A percentile compares a stretch with the other conserved stretches of the same genome.
phyloP scores from a whole-genome alignment of 331 rosid species.

The Telfairia occidentalis region DNA sequence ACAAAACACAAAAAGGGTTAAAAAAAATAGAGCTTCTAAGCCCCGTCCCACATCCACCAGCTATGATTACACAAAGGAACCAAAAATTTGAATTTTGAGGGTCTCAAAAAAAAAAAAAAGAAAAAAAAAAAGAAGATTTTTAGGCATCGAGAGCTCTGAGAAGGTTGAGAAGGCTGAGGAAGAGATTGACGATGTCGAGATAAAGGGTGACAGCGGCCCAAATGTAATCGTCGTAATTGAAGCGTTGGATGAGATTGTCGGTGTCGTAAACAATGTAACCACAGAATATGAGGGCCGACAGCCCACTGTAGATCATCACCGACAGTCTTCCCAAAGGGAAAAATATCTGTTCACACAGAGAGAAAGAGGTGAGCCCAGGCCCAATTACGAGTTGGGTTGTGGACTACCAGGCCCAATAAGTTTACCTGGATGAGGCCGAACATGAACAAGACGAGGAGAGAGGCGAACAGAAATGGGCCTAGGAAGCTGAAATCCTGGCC shows the following conservation, averaged over 20 bases:
- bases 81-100: background rate
- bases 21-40: background rate
- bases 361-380: background rate
- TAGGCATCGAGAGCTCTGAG: background rate
- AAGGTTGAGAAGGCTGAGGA: conserved; percentile 11
- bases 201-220: conserved; percentile 21
- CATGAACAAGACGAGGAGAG: conserved; percentile 18
- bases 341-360: background rate
- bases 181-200: conserved; percentile 20
- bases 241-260: conserved; percentile 21
- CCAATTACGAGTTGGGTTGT: background rate
- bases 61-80: background rate
- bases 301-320: conserved; percentile 13
- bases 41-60: background rate
- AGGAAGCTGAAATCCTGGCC: conserved; percentile 30
- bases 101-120: background rate
- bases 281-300: conserved; percentile 14
- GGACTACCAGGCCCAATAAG: background rate
- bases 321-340: conserved; percentile 17
- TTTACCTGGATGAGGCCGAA: conserved; percentile 25
- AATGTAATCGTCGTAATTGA: conserved; percentile 22
- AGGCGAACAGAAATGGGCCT: conserved; percentile 33
- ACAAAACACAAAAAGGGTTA: too few relatives aligned
- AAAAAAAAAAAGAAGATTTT: too few relatives aligned
- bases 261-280: conserved; percentile 24